phyloP scores from a whole-genome alignment of 2,329 filamentous ascomycete genomes.

The Pyrenophora graminea region DNA sequence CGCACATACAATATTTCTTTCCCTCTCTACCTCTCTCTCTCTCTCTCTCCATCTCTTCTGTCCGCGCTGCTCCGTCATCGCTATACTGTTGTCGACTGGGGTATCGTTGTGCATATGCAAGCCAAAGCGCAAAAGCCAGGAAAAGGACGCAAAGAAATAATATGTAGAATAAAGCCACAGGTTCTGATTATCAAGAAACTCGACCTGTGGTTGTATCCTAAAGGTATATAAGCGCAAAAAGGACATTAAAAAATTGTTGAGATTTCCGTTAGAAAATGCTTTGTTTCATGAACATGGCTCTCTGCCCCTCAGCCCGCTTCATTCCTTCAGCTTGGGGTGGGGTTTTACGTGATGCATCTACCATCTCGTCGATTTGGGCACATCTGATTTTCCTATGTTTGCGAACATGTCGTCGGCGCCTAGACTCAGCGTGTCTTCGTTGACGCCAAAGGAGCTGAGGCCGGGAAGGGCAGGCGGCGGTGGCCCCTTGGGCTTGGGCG shows the following conservation, averaged over 20 bases:
- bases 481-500: constrained; percentile 39
- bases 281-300: constrained; percentile 27
- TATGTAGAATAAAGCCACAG: constrained; percentile 27
- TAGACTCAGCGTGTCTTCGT: constrained; percentile 39
- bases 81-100: constrained; percentile 38
- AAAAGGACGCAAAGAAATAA: constrained; percentile 18
- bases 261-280: constrained; percentile 30
- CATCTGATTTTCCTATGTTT: constrained; percentile 32
- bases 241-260: constrained; percentile 34
- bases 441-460: constrained; percentile 44
- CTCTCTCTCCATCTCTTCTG: constrained; percentile 1
- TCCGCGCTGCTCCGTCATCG: constrained; percentile 7
- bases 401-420: constrained; percentile 49
- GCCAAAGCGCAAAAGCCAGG: constrained; percentile 21
- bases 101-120: constrained; percentile 46
- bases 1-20: constrained; percentile 11
- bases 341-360: neutral
- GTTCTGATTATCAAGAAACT: constrained; percentile 27
- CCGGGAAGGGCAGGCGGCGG: constrained; percentile 48
- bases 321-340: neutral
- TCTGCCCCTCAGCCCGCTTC: neutral
- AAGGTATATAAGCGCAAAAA: constrained; percentile 32
- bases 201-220: constrained; percentile 24
- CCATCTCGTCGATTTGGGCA: constrained; percentile 29
- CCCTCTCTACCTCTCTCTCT: constrained; percentile 4